A percentile compares a stretch with the other conserved stretches of the same genome.
Conservation (phyloP, 1,284 basidiomycete genomes). For the Leccinum variabile region DNA sequence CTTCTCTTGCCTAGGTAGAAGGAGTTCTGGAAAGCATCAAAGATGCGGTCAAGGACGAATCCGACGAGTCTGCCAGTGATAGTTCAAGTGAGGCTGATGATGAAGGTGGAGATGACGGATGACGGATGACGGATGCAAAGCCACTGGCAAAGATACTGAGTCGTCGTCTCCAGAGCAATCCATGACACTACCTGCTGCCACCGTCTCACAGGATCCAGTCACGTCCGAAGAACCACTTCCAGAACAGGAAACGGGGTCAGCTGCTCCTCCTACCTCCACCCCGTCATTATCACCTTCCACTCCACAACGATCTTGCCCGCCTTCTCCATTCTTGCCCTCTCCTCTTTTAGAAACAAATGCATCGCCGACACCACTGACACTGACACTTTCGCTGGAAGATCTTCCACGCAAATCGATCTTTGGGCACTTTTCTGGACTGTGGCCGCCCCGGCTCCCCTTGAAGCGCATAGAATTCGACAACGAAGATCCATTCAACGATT, state of each 20-base stretch:
- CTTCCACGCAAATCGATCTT: slow-evolving; percentile 71
- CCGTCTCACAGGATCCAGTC: slow-evolving; percentile 13
- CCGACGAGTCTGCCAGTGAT: slow-evolving; percentile 63
- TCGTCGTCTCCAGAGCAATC: slow-evolving; percentile 41
- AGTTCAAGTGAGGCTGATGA: slow-evolving; percentile 89
- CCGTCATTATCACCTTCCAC: slow-evolving; percentile 36
- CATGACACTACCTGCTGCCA: slow-evolving; percentile 27
- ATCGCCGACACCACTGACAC: slow-evolving; percentile 51
- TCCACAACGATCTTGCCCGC: slow-evolving; percentile 37
- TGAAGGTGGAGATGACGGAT: slow-evolving; percentile 68
- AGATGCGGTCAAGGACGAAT: slow-evolving; percentile 90
- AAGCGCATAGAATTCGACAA: slow-evolving; percentile 52
- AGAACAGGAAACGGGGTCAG: slow-evolving; percentile 19
- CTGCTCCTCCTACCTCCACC: slow-evolving; percentile 24
- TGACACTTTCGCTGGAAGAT: slow-evolving; percentile 49
- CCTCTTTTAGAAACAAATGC: too few relatives aligned
- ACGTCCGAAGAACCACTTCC: slow-evolving; percentile 12
- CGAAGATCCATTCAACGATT: slow-evolving; percentile 70
- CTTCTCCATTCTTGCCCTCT: too few relatives aligned
- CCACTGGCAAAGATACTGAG: slow-evolving; percentile 33
- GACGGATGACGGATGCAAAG: slow-evolving; percentile 47
- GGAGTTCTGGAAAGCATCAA: slow-evolving; percentile 84
- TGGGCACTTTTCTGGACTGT: slow-evolving; percentile 72
- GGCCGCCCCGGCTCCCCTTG: slow-evolving; percentile 57
- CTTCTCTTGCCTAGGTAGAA: slow-evolving; percentile 86